A percentile compares a stretch with the other conserved stretches of the same genome.
phyloP scores from a whole-genome alignment of 441 rosid species.

The Euphorbia corollata region DNA sequence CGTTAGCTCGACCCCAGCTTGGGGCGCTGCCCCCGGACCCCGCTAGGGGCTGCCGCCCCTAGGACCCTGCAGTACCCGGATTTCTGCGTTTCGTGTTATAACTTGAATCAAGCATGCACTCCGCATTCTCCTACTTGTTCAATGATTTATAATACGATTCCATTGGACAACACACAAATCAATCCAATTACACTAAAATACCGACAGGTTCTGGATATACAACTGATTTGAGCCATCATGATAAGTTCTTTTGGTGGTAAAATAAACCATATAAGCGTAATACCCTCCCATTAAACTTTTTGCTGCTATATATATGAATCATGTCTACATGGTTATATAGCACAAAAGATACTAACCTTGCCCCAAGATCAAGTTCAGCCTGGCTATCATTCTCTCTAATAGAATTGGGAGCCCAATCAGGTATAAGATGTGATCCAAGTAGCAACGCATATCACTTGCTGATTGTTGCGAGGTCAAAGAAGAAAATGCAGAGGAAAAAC shows the following conservation, averaged over 20 bases:
- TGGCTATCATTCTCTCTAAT: slow-evolving; percentile 25
- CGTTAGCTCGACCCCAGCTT: too few relatives aligned
- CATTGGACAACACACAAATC: too few relatives aligned
- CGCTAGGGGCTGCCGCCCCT: too few relatives aligned
- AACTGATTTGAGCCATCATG: slow-evolving; percentile 5
- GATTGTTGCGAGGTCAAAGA: slow-evolving; percentile 39
- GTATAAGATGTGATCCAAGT: slow-evolving; percentile 58
- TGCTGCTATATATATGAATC: neutral
- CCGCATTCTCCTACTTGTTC: too few relatives aligned
- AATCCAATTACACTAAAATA: too few relatives aligned
- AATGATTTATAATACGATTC: too few relatives aligned
- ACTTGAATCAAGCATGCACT: too few relatives aligned
- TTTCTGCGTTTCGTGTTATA: too few relatives aligned
- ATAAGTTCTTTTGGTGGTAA: neutral
- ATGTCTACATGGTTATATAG: slow-evolving; percentile 2
- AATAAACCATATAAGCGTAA: neutral
- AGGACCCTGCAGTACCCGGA: too few relatives aligned
- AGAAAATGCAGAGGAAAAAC: slow-evolving; percentile 31
- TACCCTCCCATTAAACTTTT: neutral
- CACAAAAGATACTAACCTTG: slow-evolving; percentile 54
- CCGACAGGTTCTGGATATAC: neutral
- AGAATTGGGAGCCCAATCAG: slow-evolving; percentile 79
- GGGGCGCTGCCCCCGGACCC: too few relatives aligned
- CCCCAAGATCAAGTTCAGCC: slow-evolving; percentile 69
- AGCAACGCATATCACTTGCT: slow-evolving; percentile 38